phyloP scores from a whole-genome alignment of 73 alveolate species.

The Paramecium octaurelia region DNA sequence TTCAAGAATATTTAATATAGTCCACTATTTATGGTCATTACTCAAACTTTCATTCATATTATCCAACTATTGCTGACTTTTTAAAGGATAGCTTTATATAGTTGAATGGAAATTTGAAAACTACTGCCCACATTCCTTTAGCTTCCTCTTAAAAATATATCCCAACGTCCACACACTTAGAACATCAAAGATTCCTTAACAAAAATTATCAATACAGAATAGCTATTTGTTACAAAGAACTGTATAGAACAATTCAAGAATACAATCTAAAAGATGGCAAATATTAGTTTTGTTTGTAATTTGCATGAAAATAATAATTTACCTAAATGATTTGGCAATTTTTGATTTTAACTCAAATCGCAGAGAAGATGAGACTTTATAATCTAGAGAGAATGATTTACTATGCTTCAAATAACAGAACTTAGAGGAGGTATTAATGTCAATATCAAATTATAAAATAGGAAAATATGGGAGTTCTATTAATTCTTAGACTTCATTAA shows the following conservation, averaged over 20 bases:
- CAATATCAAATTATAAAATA: background rate
- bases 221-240: background rate
- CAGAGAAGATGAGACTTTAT: background rate
- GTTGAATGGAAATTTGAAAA: too few relatives aligned
- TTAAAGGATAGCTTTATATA: too few relatives aligned
- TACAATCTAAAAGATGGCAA: background rate
- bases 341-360: constrained; percentile 66
- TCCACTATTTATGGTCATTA: background rate
- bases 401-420: constrained; percentile 62
- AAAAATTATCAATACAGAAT: too few relatives aligned
- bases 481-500: constrained; percentile 61
- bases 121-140: too few relatives aligned
- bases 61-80: too few relatives aligned
- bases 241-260: background rate
- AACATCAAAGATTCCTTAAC: too few relatives aligned
- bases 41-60: too few relatives aligned
- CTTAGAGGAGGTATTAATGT: constrained; percentile 63
- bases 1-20: background rate
- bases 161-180: too few relatives aligned
- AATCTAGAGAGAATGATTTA: constrained; percentile 75
- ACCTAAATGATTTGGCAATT: constrained; percentile 84
- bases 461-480: constrained; percentile 66
- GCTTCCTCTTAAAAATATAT: too few relatives aligned
- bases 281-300: background rate
- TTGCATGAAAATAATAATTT: constrained; percentile 73